Evolutionary conservation across 106 monocot genomes (phyloP).

Genomic region (Agapanthus africanus): DNA sequence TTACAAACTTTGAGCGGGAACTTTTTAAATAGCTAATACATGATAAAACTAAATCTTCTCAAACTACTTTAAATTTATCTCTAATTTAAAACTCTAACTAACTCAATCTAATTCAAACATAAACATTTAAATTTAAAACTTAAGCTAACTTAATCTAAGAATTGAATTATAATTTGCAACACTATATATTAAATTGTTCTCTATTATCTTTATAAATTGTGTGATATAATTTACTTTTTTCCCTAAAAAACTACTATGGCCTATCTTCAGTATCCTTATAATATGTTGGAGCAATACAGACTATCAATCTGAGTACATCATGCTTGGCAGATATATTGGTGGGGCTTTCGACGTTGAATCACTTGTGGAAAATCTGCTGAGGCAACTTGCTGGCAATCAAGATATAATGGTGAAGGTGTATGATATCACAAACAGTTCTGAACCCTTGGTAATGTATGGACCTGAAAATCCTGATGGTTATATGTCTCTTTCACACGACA

Average conservation of each 20-base stretch:
- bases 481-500: slow-evolving; percentile 42
- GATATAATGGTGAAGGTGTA: slow-evolving; percentile 92
- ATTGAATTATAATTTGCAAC: too few species aligned
- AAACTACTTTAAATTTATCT: too few species aligned
- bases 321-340: slow-evolving; percentile 68
- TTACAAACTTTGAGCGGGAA: too few species aligned
- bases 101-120: too few species aligned
- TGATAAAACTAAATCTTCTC: too few species aligned
- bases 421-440: slow-evolving; percentile 81
- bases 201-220: background rate
- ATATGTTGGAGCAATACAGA: background rate
- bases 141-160: too few species aligned
- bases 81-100: too few species aligned
- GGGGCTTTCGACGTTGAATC: slow-evolving; percentile 98
- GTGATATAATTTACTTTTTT: background rate
- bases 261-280: background rate
- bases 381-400: slow-evolving; percentile 84
- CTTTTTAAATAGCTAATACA: too few species aligned
- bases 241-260: background rate
- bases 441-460: slow-evolving; percentile 94
- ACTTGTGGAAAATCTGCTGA: slow-evolving; percentile 88
- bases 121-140: too few species aligned
- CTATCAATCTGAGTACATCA: background rate
- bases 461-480: slow-evolving; percentile 51
- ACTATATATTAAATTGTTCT: background rate